A percentile compares a stretch with the other conserved stretches of the same genome.
Conservation (phyloP, 106 monocot genomes). For the Dendrobium nobile region DNA sequence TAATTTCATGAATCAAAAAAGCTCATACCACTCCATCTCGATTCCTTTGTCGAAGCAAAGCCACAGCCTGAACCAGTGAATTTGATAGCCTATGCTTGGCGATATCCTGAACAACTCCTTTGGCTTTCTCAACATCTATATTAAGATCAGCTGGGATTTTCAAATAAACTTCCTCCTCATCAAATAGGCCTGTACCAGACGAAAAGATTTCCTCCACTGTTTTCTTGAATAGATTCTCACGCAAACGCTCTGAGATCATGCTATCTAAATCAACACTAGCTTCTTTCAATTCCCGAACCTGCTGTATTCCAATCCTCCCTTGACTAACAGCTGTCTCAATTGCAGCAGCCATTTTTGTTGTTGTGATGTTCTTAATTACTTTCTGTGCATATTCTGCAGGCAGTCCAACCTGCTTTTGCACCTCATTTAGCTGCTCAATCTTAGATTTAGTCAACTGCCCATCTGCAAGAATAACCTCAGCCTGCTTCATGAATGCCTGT, state of each 20-base stretch:
- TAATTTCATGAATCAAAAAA: not conserved
- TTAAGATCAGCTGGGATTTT: slow-evolving; percentile 79
- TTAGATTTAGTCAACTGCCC: slow-evolving; percentile 81
- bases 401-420: slow-evolving; percentile 82
- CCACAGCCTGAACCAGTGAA: slow-evolving; percentile 83
- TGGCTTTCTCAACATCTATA: slow-evolving; percentile 69
- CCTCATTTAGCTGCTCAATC: slow-evolving; percentile 74
- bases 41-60: slow-evolving; percentile 74
- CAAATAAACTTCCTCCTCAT: slow-evolving; percentile 77
- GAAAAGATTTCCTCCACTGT: slow-evolving; percentile 89
- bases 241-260: slow-evolving; percentile 72
- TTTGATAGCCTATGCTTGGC: slow-evolving; percentile 72
- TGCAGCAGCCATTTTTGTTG: slow-evolving; percentile 90
- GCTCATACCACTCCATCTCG: slow-evolving; percentile 72
- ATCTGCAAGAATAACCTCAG: slow-evolving; percentile 94
- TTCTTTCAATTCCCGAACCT: slow-evolving; percentile 85
- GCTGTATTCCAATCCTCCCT: slow-evolving; percentile 78
- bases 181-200: slow-evolving; percentile 79
- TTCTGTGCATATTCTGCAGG: slow-evolving; percentile 90
- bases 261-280: slow-evolving; percentile 71
- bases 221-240: slow-evolving; percentile 83
- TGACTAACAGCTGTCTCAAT: slow-evolving; percentile 83
- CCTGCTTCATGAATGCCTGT: slow-evolving; percentile 92
- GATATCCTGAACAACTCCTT: slow-evolving; percentile 62
- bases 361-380: slow-evolving; percentile 89